Evolutionary conservation across 768 basidiomycete species (phyloP).

Genomic region (Leucocoprinus sp.): DNA sequence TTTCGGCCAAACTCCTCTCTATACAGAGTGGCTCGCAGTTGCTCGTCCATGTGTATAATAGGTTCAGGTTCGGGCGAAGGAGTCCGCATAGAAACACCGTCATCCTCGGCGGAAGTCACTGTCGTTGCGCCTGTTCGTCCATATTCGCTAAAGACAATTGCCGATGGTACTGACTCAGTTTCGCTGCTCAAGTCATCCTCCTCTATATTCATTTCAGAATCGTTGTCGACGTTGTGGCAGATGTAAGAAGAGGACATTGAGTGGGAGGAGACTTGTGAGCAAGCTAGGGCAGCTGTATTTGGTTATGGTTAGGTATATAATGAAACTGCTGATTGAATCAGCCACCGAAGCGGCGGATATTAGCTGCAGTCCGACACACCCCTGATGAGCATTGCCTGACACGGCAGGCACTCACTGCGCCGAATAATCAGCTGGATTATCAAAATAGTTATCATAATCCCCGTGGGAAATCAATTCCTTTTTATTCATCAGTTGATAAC

Average conservation of each 20-base stretch:
- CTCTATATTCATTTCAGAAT: slow-evolving; percentile 3
- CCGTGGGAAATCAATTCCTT: too few relatives aligned
- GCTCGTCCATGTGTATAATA: slow-evolving; percentile 60
- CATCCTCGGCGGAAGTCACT: slow-evolving; percentile 22
- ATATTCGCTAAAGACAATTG: slow-evolving; percentile 3
- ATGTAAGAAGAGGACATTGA: neutral
- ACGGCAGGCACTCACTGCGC: too few relatives aligned
- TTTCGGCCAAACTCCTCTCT: slow-evolving; percentile 60
- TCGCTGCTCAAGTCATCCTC: slow-evolving; percentile 5
- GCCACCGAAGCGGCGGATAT: slow-evolving; percentile 9
- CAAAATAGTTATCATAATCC: too few relatives aligned
- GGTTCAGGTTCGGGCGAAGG: slow-evolving; percentile 55
- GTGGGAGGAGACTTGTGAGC: neutral
- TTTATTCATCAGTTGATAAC: too few relatives aligned
- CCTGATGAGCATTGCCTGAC: too few relatives aligned
- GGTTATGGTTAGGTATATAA: slow-evolving; percentile 1
- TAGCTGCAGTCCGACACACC: slow-evolving; percentile 4
- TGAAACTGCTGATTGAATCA: slow-evolving; percentile 5
- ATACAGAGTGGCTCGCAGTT: slow-evolving; percentile 49
- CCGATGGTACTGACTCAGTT: slow-evolving; percentile 4
- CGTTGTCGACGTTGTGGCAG: slow-evolving; percentile 4
- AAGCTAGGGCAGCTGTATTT: neutral
- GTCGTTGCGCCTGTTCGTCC: neutral
- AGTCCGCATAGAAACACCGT: slow-evolving; percentile 45
- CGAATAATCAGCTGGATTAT: too few relatives aligned